Conservation (phyloP, 2,329 filamentous ascomycete species). For the Claviceps quebecensis region DNA sequence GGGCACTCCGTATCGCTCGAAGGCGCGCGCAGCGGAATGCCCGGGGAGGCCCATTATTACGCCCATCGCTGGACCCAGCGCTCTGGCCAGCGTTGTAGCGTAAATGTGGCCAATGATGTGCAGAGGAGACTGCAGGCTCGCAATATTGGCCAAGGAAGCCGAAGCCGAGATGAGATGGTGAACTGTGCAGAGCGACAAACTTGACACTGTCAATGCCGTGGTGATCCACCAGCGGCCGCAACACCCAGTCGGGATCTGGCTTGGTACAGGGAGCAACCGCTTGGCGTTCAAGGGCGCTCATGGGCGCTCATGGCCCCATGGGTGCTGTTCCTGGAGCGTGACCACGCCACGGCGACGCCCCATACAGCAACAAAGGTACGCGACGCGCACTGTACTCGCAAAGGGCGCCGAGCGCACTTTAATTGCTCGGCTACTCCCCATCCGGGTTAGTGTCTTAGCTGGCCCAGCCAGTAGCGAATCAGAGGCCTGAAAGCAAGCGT, state of each 20-base stretch:
- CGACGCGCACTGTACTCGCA: conserved; percentile 6
- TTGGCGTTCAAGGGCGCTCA: not conserved
- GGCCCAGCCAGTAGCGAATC: conserved; percentile 1
- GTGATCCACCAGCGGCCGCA: not conserved
- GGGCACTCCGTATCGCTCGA: too few species aligned
- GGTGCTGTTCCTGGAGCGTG: not conserved
- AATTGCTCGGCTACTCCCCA: not conserved
- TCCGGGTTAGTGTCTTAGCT: not conserved
- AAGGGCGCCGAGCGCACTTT: not conserved
- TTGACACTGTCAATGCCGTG: not conserved
- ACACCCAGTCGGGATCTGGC: not conserved
- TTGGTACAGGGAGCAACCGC: not conserved
- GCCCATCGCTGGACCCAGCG: not conserved
- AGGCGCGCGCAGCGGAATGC: too few species aligned
- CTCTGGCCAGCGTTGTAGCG: not conserved
- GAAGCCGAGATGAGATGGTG: not conserved
- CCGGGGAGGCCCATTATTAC: too few species aligned
- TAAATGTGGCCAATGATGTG: not conserved
- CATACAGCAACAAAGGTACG: not conserved
- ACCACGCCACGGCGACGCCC: not conserved
- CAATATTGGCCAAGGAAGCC: not conserved
- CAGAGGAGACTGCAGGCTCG: not conserved
- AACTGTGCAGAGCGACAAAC: not conserved
- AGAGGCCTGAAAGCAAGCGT: not conserved
- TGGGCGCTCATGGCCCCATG: not conserved